phyloP scores from a whole-genome alignment of 208 protist species.

The Leishmania mexicana region DNA sequence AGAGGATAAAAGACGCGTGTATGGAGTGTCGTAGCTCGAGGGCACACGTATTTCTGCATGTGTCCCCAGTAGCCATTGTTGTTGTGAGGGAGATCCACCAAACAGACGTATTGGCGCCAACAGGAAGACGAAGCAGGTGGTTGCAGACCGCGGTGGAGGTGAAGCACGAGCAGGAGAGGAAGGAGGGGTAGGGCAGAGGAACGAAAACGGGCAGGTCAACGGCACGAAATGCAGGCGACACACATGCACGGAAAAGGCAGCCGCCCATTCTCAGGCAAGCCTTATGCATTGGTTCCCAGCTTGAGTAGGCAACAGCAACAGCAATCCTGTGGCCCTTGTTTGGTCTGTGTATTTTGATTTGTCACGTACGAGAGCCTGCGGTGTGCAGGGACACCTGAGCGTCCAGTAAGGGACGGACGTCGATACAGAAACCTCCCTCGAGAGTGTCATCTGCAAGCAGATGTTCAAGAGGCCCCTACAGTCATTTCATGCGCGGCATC shows the following conservation, averaged over 20 bases:
- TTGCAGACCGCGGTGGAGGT: neutral
- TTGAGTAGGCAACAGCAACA: neutral
- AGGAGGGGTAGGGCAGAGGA: neutral
- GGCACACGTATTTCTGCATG: neutral
- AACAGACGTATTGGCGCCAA: neutral
- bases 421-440: neutral
- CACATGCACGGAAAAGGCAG: neutral
- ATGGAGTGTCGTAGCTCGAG: neutral
- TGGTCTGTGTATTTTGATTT: neutral
- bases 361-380: neutral
- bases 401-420: neutral
- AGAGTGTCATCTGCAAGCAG: neutral
- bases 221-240: neutral
- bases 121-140: neutral
- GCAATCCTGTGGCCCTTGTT: neutral
- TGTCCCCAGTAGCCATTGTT: neutral
- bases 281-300: neutral
- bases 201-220: neutral
- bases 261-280: neutral
- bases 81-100: neutral
- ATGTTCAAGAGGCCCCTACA: neutral
- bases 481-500: neutral
- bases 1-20: neutral
- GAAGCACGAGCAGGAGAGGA: neutral
- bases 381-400: neutral